Percentiles rank a stretch among this genome's conserved stretches.
Evolutionary conservation across 495 filamentous ascomycete species (phyloP).

Genomic region (Xylaria longipes): DNA sequence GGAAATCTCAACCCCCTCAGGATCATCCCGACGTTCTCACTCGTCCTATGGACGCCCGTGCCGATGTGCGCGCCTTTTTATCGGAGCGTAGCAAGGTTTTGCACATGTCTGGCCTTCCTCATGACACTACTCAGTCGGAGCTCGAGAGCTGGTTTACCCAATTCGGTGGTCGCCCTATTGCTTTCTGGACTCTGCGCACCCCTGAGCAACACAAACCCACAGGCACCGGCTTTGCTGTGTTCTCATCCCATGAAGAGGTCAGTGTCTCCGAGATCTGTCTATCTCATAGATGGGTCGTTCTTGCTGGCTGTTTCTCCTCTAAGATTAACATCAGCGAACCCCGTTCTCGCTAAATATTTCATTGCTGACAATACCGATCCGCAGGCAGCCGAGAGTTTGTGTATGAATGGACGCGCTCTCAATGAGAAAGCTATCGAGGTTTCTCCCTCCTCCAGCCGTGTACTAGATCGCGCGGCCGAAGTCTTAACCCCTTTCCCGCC

Average conservation of each 20-base stretch:
- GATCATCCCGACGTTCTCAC: slow-evolving; percentile 94
- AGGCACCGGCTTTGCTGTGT: slow-evolving; percentile 95
- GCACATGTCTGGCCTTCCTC: slow-evolving; percentile 94
- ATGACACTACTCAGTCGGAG: slow-evolving; percentile 98
- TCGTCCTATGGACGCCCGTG: slow-evolving; percentile 93
- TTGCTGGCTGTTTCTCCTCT: neutral
- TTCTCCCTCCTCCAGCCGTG: slow-evolving; percentile 91
- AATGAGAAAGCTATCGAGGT: slow-evolving; percentile 99
- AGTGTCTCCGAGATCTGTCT: slow-evolving; percentile 40
- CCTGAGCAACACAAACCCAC: slow-evolving; percentile 99
- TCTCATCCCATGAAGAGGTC: slow-evolving; percentile 99
- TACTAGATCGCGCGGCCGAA: slow-evolving; percentile 92
- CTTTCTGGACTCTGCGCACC: slow-evolving; percentile 97
- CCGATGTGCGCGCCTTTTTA: slow-evolving; percentile 95
- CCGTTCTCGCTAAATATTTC: slow-evolving; percentile 26
- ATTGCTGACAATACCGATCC: slow-evolving; percentile 9
- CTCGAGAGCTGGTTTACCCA: slow-evolving; percentile 99
- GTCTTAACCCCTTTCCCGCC: slow-evolving; percentile 96
- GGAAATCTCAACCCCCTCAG: slow-evolving; percentile 92
- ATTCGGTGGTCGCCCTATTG: slow-evolving; percentile 97
- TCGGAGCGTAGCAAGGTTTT: slow-evolving; percentile 95
- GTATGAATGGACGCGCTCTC: slow-evolving; percentile 97
- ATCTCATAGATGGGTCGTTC: neutral
- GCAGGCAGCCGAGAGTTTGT: slow-evolving; percentile 92
- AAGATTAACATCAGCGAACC: neutral